These are phyloP conservation scores for Turnera subulata DNA, from an alignment of 345 rosid species.

Conservation along the genomic window DNA sequence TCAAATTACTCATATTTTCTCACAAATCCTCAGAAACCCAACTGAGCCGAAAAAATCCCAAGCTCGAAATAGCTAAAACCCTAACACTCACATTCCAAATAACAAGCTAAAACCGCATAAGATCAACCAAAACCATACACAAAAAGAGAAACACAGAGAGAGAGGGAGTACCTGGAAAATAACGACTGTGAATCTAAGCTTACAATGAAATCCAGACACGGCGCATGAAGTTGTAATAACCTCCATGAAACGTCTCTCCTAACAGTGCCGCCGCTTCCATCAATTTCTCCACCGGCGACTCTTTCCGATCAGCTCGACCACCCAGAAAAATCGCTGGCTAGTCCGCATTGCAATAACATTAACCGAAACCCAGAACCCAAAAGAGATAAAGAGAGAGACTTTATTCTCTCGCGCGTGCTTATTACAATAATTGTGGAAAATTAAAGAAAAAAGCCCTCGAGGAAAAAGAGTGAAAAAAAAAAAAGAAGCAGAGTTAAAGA, in stretches of 20 bases:
- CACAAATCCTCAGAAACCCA: slow-evolving; percentile 15
- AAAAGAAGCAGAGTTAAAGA: background rate
- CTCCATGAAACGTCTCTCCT: slow-evolving; percentile 65
- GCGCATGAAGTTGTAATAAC: slow-evolving; percentile 29
- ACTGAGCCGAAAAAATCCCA: background rate
- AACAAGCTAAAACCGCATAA: background rate
- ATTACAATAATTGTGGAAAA: background rate
- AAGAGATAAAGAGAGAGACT: background rate
- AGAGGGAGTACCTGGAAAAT: slow-evolving; percentile 53
- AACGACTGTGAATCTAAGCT: slow-evolving; percentile 50
- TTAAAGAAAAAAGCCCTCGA: background rate
- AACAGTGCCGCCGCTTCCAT: slow-evolving; percentile 33
- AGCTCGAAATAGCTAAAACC: slow-evolving; percentile 12
- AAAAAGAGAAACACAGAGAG: no score
- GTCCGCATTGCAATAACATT: slow-evolving; percentile 20
- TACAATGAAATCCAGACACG: slow-evolving; percentile 23
- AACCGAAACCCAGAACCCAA: no score
- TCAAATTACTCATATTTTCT: background rate
- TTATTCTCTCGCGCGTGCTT: background rate
- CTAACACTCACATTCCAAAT: slow-evolving; percentile 17
- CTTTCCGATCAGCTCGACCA: slow-evolving; percentile 16
- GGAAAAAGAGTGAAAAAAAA: background rate
- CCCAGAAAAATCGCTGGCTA: slow-evolving; percentile 16
- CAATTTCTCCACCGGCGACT: slow-evolving; percentile 13
- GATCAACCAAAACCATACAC: background rate